A percentile compares a stretch with the other conserved stretches of the same genome.
These are phyloP conservation scores for Xerocomus spinulosus DNA, from an alignment of 768 basidiomycete genomes.

Conservation along the genomic window DNA sequence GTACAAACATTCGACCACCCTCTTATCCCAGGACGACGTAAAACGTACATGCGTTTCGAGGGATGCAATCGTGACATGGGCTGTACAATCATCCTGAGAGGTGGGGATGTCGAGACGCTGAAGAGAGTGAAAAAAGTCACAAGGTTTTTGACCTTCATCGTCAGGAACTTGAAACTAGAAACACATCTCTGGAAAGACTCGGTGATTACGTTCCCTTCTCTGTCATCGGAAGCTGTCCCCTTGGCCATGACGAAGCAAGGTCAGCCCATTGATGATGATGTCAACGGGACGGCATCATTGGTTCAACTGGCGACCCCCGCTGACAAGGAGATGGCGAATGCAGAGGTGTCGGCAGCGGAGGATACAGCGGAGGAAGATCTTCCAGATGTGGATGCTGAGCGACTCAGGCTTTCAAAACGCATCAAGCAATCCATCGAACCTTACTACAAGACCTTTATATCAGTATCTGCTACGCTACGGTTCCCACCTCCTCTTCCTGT, in stretches of 20 bases:
- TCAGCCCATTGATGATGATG: conserved; percentile 21
- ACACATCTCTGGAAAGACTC: conserved; percentile 92
- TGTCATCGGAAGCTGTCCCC: conserved; percentile 65
- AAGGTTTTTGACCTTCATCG: conserved; percentile 86
- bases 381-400: conserved; percentile 69
- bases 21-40: conserved; percentile 88
- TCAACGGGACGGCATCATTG: conserved; percentile 22
- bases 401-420: conserved; percentile 61
- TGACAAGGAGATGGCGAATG: conserved; percentile 15
- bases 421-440: conserved; percentile 81
- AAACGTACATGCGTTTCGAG: conserved; percentile 98
- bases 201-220: conserved; percentile 66
- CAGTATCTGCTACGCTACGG: conserved; percentile 86
- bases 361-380: conserved; percentile 43
- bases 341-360: conserved; percentile 15
- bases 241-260: conserved; percentile 22
- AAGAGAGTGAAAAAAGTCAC: conserved; percentile 88
- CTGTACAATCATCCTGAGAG: conserved; percentile 89
- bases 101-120: conserved; percentile 77
- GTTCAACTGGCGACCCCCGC: conserved; percentile 18
- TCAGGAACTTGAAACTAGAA: conserved; percentile 90
- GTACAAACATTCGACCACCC: conserved; percentile 94
- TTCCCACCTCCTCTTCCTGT: conserved; percentile 93
- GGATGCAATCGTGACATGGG: conserved; percentile 91
- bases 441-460: conserved; percentile 83